These are phyloP conservation scores for Arthrinium phaeospermum DNA, from an alignment of 2,329 filamentous ascomycete genomes.

Conservation along the genomic window DNA sequence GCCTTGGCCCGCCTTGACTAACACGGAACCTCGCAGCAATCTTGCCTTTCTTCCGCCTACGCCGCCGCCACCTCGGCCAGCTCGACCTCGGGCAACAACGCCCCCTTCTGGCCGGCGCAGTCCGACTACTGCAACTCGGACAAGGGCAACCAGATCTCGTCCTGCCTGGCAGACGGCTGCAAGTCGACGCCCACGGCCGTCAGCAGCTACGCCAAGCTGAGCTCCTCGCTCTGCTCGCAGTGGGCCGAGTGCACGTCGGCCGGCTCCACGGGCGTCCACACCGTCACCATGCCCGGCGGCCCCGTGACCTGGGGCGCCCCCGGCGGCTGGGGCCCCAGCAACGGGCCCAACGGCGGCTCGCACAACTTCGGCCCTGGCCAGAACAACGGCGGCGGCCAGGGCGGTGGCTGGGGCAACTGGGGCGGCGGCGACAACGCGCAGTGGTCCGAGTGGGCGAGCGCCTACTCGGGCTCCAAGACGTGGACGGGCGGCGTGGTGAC, in stretches of 20 bases:
- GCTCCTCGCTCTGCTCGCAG: constrained; percentile 47
- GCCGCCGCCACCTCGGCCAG: constrained; percentile 34
- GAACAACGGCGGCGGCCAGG: constrained; percentile 23
- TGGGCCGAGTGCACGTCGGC: constrained; percentile 46
- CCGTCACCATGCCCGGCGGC: constrained; percentile 43
- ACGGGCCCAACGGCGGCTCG: constrained; percentile 23
- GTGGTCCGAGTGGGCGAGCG: constrained; percentile 40
- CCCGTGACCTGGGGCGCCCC: constrained; percentile 42
- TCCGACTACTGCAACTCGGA: constrained; percentile 38
- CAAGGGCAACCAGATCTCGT: constrained; percentile 34
- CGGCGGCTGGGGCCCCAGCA: constrained; percentile 36
- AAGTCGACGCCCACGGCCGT: constrained; percentile 33
- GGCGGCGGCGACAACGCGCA: constrained; percentile 30
- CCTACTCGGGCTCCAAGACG: constrained; percentile 37
- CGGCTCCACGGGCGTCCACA: constrained; percentile 46
- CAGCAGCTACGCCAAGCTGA: constrained; percentile 42
- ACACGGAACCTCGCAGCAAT: constrained; percentile 38
- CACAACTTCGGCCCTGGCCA: constrained; percentile 18
- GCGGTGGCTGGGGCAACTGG: constrained; percentile 21
- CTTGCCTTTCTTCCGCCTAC: constrained; percentile 48
- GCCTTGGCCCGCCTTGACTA: neutral
- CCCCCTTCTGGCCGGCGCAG: constrained; percentile 37
- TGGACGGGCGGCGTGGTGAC: constrained; percentile 47
- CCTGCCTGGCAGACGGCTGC: constrained; percentile 39
- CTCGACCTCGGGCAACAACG: constrained; percentile 35